Evolutionary conservation across 78 protist genomes (phyloP).

Genomic region (Speleostelium caveatum): DNA sequence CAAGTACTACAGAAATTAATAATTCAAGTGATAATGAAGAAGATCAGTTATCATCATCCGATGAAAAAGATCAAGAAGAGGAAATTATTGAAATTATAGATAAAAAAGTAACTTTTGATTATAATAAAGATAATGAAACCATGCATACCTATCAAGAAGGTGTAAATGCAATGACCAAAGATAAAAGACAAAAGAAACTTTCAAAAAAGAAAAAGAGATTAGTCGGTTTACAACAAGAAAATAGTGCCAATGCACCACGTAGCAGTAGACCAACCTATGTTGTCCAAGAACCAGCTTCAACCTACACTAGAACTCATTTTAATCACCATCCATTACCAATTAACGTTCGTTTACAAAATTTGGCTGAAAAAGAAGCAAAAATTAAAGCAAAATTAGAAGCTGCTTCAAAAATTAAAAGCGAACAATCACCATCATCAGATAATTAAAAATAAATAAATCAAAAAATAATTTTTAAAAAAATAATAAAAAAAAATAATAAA

Average conservation of each 20-base stretch:
- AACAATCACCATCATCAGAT: too few species aligned
- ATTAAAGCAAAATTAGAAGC: background rate
- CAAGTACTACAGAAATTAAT: background rate
- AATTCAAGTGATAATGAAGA: background rate
- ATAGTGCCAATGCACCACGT: too few species aligned
- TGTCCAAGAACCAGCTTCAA: background rate
- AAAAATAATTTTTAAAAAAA: too few species aligned
- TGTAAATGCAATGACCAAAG: constrained; percentile 15
- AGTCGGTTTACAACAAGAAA: background rate
- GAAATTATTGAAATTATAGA: background rate
- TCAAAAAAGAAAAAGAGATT: background rate
- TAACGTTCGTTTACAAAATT: background rate
- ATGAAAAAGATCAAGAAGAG: background rate
- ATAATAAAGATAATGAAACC: constrained; percentile 43
- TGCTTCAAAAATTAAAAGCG: too few species aligned
- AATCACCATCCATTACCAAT: background rate
- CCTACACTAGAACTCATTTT: background rate
- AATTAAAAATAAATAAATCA: too few species aligned
- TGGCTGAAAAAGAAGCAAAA: background rate
- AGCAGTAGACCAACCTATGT: too few species aligned
- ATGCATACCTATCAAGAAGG: constrained; percentile 3
- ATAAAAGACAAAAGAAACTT: constrained; percentile 1
- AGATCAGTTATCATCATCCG: background rate
- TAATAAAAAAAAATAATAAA: too few species aligned
- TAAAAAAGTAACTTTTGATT: constrained; percentile 47